These are phyloP conservation scores for Microcyclosporella mali DNA, from an alignment of 2,329 filamentous ascomycete species.

Conservation along the genomic window DNA sequence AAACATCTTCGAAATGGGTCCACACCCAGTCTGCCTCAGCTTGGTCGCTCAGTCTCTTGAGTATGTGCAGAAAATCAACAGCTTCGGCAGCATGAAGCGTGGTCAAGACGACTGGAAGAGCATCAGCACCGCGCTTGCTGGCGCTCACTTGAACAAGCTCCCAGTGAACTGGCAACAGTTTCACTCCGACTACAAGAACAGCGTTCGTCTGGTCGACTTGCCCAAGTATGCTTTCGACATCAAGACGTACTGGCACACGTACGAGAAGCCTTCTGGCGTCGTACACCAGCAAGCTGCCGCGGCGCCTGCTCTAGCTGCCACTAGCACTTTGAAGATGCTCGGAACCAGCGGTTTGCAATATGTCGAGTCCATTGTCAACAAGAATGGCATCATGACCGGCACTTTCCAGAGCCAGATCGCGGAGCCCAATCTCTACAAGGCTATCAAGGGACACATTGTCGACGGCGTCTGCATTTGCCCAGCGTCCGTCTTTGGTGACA, in stretches of 20 bases:
- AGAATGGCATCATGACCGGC: not conserved
- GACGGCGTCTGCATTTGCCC: no score
- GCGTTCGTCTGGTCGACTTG: conserved; percentile 34
- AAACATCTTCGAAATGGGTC: conserved; percentile 42
- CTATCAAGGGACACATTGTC: not conserved
- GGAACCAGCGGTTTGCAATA: not conserved
- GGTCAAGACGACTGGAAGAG: conserved; percentile 41
- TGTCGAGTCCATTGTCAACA: not conserved
- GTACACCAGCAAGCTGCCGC: no score
- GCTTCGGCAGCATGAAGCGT: conserved; percentile 2
- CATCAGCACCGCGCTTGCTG: conserved; percentile 42
- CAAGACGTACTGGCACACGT: conserved; percentile 34
- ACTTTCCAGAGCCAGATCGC: not conserved
- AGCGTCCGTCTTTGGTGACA: no score
- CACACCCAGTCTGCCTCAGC: conserved; percentile 35
- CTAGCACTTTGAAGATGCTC: not conserved
- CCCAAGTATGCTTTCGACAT: conserved; percentile 37
- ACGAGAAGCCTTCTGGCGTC: conserved; percentile 9
- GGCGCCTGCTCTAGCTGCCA: not conserved
- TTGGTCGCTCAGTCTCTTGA: conserved; percentile 9
- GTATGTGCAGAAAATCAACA: not conserved
- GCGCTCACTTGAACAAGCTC: conserved; percentile 50
- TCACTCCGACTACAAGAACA: conserved; percentile 43
- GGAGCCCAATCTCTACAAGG: not conserved
- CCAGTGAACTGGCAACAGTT: conserved; percentile 58